Percentiles rank a stretch among this genome's conserved stretches.
These are phyloP conservation scores for Diaporthe sp. DNA, from an alignment of 2,329 filamentous ascomycete species.

Conservation along the genomic window DNA sequence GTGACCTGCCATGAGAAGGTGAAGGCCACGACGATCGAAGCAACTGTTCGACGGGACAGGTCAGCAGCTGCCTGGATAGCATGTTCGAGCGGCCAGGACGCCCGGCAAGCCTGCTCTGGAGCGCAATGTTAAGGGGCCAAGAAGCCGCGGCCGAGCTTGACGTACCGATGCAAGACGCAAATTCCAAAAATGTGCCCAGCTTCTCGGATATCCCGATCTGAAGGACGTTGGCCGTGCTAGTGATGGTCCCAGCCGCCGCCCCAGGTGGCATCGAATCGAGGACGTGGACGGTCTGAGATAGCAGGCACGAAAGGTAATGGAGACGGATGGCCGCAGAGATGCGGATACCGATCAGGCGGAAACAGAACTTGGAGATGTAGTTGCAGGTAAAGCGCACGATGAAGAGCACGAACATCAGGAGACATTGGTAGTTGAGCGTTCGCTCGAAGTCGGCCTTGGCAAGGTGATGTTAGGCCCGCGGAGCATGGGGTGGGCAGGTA, in stretches of 20 bases:
- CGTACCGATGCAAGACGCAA: conserved; percentile 55
- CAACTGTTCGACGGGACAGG: conserved; percentile 39
- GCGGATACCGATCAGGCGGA: conserved; percentile 71
- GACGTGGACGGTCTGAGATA: conserved; percentile 74
- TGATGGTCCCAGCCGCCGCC: conserved; percentile 71
- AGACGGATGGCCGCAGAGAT: conserved; percentile 71
- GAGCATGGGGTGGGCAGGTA: no score
- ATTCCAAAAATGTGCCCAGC: conserved; percentile 69
- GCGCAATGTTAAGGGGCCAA: background rate
- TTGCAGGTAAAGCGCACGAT: conserved; percentile 19
- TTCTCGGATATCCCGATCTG: conserved; percentile 74
- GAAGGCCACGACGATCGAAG: conserved; percentile 66
- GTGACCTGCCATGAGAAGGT: conserved; percentile 68
- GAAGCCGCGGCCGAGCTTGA: background rate
- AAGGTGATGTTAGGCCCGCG: background rate
- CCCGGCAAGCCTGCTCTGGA: background rate
- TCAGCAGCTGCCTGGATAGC: background rate
- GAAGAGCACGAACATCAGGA: conserved; percentile 30
- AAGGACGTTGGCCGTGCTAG: conserved; percentile 70
- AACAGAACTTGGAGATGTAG: conserved; percentile 58
- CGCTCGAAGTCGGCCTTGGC: conserved; percentile 17
- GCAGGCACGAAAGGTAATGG: conserved; percentile 71
- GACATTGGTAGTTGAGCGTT: conserved; percentile 8
- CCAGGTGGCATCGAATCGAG: conserved; percentile 74
- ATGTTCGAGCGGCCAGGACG: no score